Evolutionary conservation across 805 yeast genomes (phyloP), one percentile per base, ranked within the genome.

Genomic region (Priceomyces haplophilus): DNA sequence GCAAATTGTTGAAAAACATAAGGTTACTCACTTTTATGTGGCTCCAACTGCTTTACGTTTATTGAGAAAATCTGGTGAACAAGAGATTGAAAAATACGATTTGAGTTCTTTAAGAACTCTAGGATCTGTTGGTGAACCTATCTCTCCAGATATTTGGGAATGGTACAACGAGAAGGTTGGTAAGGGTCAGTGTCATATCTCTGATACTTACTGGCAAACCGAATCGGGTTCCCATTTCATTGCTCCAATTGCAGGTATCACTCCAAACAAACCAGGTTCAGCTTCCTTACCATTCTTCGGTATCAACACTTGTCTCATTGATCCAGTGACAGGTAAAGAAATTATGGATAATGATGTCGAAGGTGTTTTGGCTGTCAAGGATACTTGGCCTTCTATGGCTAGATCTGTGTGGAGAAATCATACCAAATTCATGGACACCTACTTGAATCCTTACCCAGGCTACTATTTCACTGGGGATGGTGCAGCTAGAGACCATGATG

Each of bases 141-240:
- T 85, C 54, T 84, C 89, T 34, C 83, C 89, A 31, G 93, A 85
- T 56, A 83, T 85, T 48, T 85, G 93, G 93, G 88, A 84, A 60
- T 85, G 93, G 93, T 85, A 83, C 62, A 78, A 79, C 58, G 83
- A 82, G 50, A 72, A 76, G 53, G 78, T 85, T 54, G 93, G 91
- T 55, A 77, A 79, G 59, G 76, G 79, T 41, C 70, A 82, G 61
- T 78, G 85, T 55, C 83, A 85, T 60, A 79, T 86, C 48, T 73
- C 83, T 56, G 95, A 86, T 65, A 86, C 95, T 29, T 85, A 85
- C 73, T 86, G 95, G 95, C 90, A 85, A 72, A 86, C 95, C 3
- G 95, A 86, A 65, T 79, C 88, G 12, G 93, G 93, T 35, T 80
- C 90, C 37, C 93, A 85, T 59, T 69, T 86, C 59, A 78, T 86